Base-by-base conservation (phyloP, 495 filamentous ascomycete species). In the Penicillium coffeae region DNA sequence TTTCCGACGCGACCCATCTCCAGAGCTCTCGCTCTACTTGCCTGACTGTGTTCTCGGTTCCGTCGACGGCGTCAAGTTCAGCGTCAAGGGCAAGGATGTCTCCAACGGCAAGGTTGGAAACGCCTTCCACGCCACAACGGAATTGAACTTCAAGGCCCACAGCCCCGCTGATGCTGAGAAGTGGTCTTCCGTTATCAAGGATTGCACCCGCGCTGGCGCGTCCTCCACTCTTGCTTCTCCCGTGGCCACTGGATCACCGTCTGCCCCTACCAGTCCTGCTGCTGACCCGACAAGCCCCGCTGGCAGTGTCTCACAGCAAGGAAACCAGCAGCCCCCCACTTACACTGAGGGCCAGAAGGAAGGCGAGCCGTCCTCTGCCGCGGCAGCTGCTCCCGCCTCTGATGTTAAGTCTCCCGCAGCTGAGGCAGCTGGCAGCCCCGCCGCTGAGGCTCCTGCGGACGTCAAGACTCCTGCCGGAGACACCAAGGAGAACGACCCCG, bases 1-100 rank as follows among this genome's bases (percentile, higher is more conserved):
- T 62, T 72, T 88, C 60, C 79, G 77, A 43, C 78, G 79, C 55
- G 94, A 98, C 50, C 90, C 92, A 6, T 66, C 72, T 19, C 94
- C 92, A 0, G 90, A 97, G 63, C 73, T 90, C 8, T 90, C 86
- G 18, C 83, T 98, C 45, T 98, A 90, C 64, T 81, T 98, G 7
- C 93, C 93, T 37, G 94, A 98, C 61, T 94, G 91, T 59, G 69
- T 80, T 19, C 76, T 97, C 47, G 89, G 91, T 47, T 75, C 76
- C 3, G 75, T 89, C 34, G 79, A 75, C 52, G 90, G 85, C 35
- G 76, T 80, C 53, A 96, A 95, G 64, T 96, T 98, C 82, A 86
- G 79, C 57, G 75, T 98, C 64, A 95, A 95, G 73, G 94, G 93
- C 56, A 98, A 97, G 69, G 89, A 97, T 60, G 79, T 78, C 4